These are phyloP conservation scores for Agaricus sinodeliciosus DNA, from an alignment of 768 basidiomycete species.

Conservation along the genomic window DNA sequence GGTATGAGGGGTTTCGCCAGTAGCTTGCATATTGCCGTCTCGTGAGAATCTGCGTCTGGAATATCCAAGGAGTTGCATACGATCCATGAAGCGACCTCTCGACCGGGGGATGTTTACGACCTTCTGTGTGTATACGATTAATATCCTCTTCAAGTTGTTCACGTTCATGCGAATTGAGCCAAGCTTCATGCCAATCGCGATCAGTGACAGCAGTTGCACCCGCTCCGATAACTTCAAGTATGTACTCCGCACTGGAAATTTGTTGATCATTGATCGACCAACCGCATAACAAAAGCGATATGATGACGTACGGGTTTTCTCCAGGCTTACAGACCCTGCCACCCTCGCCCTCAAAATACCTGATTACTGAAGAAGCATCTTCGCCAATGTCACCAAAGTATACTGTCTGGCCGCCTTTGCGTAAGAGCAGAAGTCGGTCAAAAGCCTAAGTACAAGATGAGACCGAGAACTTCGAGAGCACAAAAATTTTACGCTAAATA, in stretches of 20 bases:
- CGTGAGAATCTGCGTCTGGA: constrained; percentile 38
- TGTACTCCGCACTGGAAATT: constrained; percentile 47
- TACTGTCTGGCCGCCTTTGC: constrained; percentile 69
- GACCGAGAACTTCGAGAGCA: not conserved
- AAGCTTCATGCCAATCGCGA: constrained; percentile 51
- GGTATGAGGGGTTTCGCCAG: constrained; percentile 58
- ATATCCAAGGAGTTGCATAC: constrained; percentile 48
- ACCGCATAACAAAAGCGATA: not conserved
- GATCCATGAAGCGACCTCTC: constrained; percentile 29
- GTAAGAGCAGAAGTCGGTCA: constrained; percentile 70
- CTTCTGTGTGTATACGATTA: constrained; percentile 43
- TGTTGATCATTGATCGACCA: constrained; percentile 14
- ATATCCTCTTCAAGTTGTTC: constrained; percentile 29
- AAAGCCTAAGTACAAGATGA: constrained; percentile 39
- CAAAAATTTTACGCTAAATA: constrained; percentile 51
- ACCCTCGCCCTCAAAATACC: constrained; percentile 74
- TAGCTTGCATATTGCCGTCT: constrained; percentile 37
- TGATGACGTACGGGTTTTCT: constrained; percentile 62
- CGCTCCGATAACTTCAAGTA: constrained; percentile 69
- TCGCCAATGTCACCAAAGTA: constrained; percentile 71
- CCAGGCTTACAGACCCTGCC: constrained; percentile 51
- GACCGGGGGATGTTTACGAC: constrained; percentile 35
- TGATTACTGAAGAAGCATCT: constrained; percentile 53
- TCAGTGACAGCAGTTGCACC: constrained; percentile 51
- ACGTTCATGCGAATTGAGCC: constrained; percentile 33